Evolutionary conservation across 495 filamentous ascomycete species (phyloP).

Genomic region (Xylaria cubensis): DNA sequence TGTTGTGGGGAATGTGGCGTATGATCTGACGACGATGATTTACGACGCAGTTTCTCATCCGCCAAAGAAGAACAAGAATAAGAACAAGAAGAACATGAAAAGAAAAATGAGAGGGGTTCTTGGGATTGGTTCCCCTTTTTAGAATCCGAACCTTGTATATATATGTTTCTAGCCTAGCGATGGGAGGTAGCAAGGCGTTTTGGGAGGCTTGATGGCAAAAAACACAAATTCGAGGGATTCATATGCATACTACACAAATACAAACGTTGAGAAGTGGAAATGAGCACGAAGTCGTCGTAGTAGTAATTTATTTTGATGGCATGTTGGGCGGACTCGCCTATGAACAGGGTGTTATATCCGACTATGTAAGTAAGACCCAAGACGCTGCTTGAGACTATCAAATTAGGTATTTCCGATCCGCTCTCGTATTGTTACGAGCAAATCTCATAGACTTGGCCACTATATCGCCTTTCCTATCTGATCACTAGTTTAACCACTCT

Average conservation of each 20-base stretch:
- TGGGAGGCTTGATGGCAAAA: constrained; percentile 26
- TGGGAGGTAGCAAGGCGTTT: constrained; percentile 29
- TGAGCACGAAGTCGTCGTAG: not conserved
- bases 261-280: not conserved
- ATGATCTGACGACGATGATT: constrained; percentile 11
- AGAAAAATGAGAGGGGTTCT: not conserved
- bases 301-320: not conserved
- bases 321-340: not conserved
- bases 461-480: not conserved
- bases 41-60: constrained; percentile 7
- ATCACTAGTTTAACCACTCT: not conserved
- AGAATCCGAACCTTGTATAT: constrained; percentile 28
- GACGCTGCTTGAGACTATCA: not conserved
- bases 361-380: not conserved
- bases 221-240: constrained; percentile 31
- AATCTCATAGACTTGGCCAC: not conserved
- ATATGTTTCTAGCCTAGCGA: constrained; percentile 17
- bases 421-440: not conserved
- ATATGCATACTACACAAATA: not conserved
- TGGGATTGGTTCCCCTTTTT: not conserved
- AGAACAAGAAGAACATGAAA: not conserved
- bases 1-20: constrained; percentile 6
- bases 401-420: not conserved
- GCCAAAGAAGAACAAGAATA: not conserved
- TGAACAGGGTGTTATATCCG: not conserved